Conservation (phyloP, 2,329 filamentous ascomycete genomes). For the Trichoderma sp. region DNA sequence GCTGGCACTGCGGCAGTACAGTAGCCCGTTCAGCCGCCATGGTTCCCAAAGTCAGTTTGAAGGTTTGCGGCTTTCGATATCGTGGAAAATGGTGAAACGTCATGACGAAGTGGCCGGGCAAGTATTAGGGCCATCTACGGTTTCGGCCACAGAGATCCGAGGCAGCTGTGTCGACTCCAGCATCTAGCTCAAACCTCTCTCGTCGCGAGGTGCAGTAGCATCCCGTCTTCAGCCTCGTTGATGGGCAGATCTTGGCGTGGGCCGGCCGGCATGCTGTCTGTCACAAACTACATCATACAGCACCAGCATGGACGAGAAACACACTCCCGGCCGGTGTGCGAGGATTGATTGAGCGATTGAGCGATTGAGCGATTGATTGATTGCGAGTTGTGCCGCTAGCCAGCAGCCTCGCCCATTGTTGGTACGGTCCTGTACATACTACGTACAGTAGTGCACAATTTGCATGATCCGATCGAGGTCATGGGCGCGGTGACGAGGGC, state of each 20-base stretch:
- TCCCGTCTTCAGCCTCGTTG: conserved; percentile 15
- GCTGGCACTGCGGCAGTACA: not conserved
- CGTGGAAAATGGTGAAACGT: not conserved
- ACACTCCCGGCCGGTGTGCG: not conserved
- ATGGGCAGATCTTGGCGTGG: conserved; percentile 14
- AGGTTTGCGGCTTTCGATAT: not conserved
- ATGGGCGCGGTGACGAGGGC: not conserved
- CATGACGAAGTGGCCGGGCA: not conserved
- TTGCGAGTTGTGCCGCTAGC: not conserved
- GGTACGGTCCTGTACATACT: no score
- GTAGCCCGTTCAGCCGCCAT: not conserved
- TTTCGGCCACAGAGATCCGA: conserved; percentile 15
- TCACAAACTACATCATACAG: not conserved
- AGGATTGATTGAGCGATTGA: not conserved
- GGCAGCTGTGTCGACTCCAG: conserved; percentile 10
- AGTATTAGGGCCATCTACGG: not conserved
- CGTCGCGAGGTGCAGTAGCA: conserved; percentile 17
- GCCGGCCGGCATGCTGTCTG: conserved; percentile 5
- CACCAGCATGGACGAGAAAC: not conserved
- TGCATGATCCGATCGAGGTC: conserved; percentile 8
- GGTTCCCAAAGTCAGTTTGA: not conserved
- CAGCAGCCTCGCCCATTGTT: not conserved
- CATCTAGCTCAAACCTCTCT: conserved; percentile 7
- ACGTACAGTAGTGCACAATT: no score
- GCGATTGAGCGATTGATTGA: not conserved